Percentiles rank a stretch among this genome's conserved stretches.
Conservation (phyloP, 192 early-diverging fungal species). For the Anaeromyces robustus region DNA sequence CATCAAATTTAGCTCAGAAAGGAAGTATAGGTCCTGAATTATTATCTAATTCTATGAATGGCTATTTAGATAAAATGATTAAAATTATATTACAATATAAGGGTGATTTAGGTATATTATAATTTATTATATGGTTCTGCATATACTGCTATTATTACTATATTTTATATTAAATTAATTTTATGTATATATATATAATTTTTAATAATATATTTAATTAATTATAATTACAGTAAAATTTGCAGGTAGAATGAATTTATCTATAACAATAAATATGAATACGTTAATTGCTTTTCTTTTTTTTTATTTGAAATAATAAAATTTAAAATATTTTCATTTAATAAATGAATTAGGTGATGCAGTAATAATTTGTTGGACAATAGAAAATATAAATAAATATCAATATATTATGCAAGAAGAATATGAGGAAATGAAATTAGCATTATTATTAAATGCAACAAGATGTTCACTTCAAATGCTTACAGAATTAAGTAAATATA, state of each 20-base stretch:
- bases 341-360: slow-evolving; percentile 22
- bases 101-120: neutral
- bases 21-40: slow-evolving; percentile 27
- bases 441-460: slow-evolving; percentile 25
- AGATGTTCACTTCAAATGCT: slow-evolving; percentile 24
- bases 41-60: slow-evolving; percentile 30
- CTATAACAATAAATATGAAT: too few species aligned
- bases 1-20: slow-evolving; percentile 19
- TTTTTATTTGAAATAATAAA: too few species aligned
- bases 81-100: neutral
- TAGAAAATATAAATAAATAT: neutral
- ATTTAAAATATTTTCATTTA: too few species aligned
- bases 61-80: slow-evolving; percentile 26
- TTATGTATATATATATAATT: neutral
- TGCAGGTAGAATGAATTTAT: slow-evolving; percentile 8
- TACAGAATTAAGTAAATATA: slow-evolving; percentile 23
- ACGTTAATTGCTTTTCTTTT: too few species aligned
- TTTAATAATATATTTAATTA: slow-evolving; percentile 22
- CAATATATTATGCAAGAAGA: neutral
- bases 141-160: too few species aligned
- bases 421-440: slow-evolving; percentile 10
- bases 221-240: slow-evolving; percentile 27
- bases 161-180: too few species aligned
- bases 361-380: slow-evolving; percentile 30
- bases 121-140: too few species aligned